Evolutionary conservation across 192 early-diverging fungal species (phyloP).

Genomic region (Lobulomyces angularis): DNA sequence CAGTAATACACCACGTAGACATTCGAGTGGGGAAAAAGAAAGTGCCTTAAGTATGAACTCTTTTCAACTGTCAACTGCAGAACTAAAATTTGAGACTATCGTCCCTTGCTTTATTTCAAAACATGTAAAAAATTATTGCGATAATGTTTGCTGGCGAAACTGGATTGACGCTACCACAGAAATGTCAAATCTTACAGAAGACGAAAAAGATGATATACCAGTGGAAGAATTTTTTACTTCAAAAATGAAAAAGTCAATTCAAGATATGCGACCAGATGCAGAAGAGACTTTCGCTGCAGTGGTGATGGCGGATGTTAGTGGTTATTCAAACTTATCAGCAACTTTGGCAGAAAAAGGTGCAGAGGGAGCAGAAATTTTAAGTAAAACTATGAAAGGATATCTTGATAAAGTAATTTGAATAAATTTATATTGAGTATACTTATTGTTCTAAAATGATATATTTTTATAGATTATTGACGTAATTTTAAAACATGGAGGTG

Average conservation of each 20-base stretch:
- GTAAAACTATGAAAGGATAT: constrained; percentile 38
- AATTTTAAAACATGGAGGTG: constrained; percentile 31
- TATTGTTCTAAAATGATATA: no score
- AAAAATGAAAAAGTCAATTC: neutral
- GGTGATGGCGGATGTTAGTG: constrained; percentile 38
- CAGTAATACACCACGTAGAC: no score
- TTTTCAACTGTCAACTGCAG: no score
- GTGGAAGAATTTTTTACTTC: no score
- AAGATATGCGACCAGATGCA: constrained; percentile 13
- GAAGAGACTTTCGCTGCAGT: constrained; percentile 25
- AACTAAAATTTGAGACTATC: constrained; percentile 20
- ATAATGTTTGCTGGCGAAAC: constrained; percentile 1
- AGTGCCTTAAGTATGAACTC: no score
- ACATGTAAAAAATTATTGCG: constrained; percentile 20
- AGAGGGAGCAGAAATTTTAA: constrained; percentile 28
- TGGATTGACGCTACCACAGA: neutral
- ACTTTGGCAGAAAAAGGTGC: constrained; percentile 28
- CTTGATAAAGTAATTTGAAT: constrained; percentile 32
- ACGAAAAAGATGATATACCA: neutral
- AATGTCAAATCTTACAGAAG: neutral
- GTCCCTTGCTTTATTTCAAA: constrained; percentile 34
- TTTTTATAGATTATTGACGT: constrained; percentile 43
- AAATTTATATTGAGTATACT: no score
- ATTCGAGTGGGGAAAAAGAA: no score
- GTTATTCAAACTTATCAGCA: constrained; percentile 29